These are phyloP conservation scores for Epichloe coenophiala DNA, from an alignment of 2,329 filamentous ascomycete species.

Conservation along the genomic window DNA sequence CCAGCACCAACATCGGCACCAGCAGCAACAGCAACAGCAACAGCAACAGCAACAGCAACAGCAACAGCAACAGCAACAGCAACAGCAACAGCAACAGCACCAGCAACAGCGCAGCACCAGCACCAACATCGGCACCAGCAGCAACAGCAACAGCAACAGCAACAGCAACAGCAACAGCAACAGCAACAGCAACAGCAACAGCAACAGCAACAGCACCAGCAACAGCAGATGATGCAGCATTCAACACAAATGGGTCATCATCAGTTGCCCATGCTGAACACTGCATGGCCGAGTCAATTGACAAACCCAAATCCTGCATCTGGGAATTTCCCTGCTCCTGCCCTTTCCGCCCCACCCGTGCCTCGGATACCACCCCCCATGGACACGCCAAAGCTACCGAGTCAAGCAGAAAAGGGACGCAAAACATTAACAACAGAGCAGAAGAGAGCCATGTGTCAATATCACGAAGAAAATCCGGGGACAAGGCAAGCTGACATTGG, in stretches of 20 bases:
- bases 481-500: slow-evolving; percentile 96
- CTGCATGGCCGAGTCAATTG: slow-evolving; percentile 70
- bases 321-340: slow-evolving; percentile 43
- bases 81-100: slow-evolving; percentile 4
- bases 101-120: too few relatives aligned
- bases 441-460: slow-evolving; percentile 84
- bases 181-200: too few relatives aligned
- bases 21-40: slow-evolving; percentile 20
- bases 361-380: slow-evolving; percentile 32
- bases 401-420: slow-evolving; percentile 48
- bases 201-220: too few relatives aligned
- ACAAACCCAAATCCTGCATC: slow-evolving; percentile 49
- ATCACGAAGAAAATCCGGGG: slow-evolving; percentile 77
- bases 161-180: too few relatives aligned
- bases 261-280: slow-evolving; percentile 56
- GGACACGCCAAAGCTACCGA: slow-evolving; percentile 15
- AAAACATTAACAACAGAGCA: slow-evolving; percentile 88
- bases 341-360: slow-evolving; percentile 44
- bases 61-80: slow-evolving; percentile 11
- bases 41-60: slow-evolving; percentile 4
- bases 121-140: too few relatives aligned
- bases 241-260: slow-evolving; percentile 37
- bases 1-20: slow-evolving; percentile 4
- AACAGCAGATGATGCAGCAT: slow-evolving; percentile 21
- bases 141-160: too few relatives aligned